Evolutionary conservation across 768 basidiomycete species (phyloP), one percentile per base, ranked within the genome.

Genomic region (Hericium coralloides): DNA sequence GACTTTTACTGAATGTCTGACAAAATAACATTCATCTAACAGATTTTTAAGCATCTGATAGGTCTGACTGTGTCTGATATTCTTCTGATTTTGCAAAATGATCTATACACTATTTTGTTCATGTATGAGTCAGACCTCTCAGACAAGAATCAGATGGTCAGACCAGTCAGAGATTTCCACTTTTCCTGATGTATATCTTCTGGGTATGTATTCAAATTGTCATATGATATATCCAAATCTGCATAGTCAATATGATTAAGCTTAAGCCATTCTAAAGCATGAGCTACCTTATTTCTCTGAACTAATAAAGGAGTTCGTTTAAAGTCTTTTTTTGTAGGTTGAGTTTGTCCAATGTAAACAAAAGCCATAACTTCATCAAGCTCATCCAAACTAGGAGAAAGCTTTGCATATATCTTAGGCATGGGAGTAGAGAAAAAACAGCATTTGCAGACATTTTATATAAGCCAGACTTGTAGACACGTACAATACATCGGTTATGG

Each of bases 401-500:
- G 26, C 14, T 20, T 31, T 9, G 20, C 14, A 49, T 59, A 60
- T 12, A 65, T 37, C 25, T 61, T 59, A 0, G 50, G 26, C 18
- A 59, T 52, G 12, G 60, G 64, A 22, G 57, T 52, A 8, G 60
- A 22, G 53, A 65, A 1, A 58, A 49, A 3, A 64, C 53, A 8
- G 59, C 60, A 56, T 65, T 65, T 7, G 43, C 62, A 8, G 17
- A 31, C 58, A 63, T 60, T 31, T 60, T 63, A 0, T 60, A 55
- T 4, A 61, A 48, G 0, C 74, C 74, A 50, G 49, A 50, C 12
- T 64, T 67, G 2, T 60, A 49, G 0, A 75, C 72, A 1, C 61
- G 53, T 0, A 73, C 68, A 5, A 73, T 52, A 57, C 68, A 74
- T 1, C 55, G 7, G 57, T 72, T 72, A n/a, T 68, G 67, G 3